Evolutionary conservation across 2,329 filamentous ascomycete species (phyloP).

Genomic region (Aspergillus latus): DNA sequence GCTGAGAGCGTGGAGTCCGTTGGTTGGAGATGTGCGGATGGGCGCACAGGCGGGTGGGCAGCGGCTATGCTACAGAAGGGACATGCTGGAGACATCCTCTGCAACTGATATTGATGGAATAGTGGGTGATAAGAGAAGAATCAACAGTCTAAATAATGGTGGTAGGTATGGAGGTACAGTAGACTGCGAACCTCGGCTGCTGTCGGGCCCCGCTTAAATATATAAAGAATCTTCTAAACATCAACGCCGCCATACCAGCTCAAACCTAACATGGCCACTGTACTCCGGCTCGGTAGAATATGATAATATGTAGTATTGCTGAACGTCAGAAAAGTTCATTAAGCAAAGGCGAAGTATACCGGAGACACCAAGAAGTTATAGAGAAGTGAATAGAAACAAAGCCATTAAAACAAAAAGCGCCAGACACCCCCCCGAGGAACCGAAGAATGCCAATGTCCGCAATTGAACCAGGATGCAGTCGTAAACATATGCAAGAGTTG

Average conservation of each 20-base stretch:
- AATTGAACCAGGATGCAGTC: slow-evolving; percentile 37
- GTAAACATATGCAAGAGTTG: slow-evolving; percentile 43
- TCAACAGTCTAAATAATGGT: background rate
- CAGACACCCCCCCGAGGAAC: slow-evolving; percentile 34
- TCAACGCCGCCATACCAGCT: slow-evolving; percentile 1
- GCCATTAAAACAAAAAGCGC: slow-evolving; percentile 28
- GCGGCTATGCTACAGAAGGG: slow-evolving; percentile 60
- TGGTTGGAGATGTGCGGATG: slow-evolving; percentile 23
- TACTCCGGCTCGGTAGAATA: background rate
- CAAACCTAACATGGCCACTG: background rate
- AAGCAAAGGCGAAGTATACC: slow-evolving; percentile 27
- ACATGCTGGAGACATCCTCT: slow-evolving; percentile 35
- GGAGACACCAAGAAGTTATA: slow-evolving; percentile 24
- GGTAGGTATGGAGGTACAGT: background rate
- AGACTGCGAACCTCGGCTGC: background rate
- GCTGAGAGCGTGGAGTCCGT: slow-evolving; percentile 4
- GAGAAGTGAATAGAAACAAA: slow-evolving; percentile 21
- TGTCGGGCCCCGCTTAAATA: slow-evolving; percentile 8
- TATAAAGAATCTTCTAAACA: slow-evolving; percentile 17
- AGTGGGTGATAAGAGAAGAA: background rate
- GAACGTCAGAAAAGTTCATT: slow-evolving; percentile 31
- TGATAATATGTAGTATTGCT: slow-evolving; percentile 13
- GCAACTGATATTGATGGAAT: background rate
- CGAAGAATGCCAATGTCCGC: slow-evolving; percentile 38
- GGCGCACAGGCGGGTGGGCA: slow-evolving; percentile 47